These are phyloP conservation scores for Thoreauomyces humboldtii DNA, from an alignment of 192 early-diverging fungal genomes.

Conservation along the genomic window DNA sequence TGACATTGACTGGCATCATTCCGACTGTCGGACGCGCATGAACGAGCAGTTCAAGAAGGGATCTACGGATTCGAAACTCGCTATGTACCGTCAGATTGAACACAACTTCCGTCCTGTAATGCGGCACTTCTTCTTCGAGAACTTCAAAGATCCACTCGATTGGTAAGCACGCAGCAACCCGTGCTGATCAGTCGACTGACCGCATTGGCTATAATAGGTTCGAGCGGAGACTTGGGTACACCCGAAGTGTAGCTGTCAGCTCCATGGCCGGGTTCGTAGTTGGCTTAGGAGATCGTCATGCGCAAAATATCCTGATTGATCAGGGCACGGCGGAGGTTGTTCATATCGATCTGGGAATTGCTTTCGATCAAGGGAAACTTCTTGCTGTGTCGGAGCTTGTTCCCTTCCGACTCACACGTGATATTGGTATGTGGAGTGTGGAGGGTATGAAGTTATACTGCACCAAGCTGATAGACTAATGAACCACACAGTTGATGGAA, in stretches of 20 bases:
- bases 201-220: conserved; percentile 36
- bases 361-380: conserved; percentile 90
- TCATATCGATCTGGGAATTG: conserved; percentile 96
- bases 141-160: conserved; percentile 63
- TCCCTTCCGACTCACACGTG: conserved; percentile 87
- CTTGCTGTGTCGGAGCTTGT: conserved; percentile 86
- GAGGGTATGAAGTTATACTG: background rate
- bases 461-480: background rate
- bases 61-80: conserved; percentile 54
- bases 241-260: conserved; percentile 77
- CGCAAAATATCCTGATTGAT: conserved; percentile 91
- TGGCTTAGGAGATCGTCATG: conserved; percentile 89
- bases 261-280: conserved; percentile 88
- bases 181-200: background rate
- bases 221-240: conserved; percentile 65
- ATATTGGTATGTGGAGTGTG: conserved; percentile 51
- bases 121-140: conserved; percentile 75
- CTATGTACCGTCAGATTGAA: conserved; percentile 51
- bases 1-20: conserved; percentile 32
- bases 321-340: conserved; percentile 76
- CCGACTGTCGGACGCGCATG: conserved; percentile 45
- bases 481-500: conserved; percentile 59
- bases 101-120: conserved; percentile 57
- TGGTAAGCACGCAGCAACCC: conserved; percentile 57
- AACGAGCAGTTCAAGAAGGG: conserved; percentile 36